Evolutionary conservation across 208 protist species (phyloP).

Genomic region (Wallacemonas sp.): DNA sequence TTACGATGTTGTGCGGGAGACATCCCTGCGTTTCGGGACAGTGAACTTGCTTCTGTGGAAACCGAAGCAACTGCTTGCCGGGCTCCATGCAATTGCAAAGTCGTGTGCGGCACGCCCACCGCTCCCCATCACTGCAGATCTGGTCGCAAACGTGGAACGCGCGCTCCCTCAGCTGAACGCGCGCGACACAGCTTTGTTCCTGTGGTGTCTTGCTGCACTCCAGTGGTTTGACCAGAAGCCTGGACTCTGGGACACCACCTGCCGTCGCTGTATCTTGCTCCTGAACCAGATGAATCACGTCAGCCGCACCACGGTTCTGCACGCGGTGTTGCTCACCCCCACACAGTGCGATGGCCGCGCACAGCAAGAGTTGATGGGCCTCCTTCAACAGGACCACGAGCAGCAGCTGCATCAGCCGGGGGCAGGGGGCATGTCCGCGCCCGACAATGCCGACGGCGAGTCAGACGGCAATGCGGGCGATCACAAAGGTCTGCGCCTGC

Average conservation of each 20-base stretch:
- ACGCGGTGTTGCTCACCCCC: conserved; percentile 48
- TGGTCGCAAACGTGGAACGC: conserved; percentile 41
- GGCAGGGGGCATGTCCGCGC: too few species aligned
- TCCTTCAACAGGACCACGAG: conserved; percentile 1
- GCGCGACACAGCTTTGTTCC: conserved; percentile 39
- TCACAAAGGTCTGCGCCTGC: conserved; percentile 2
- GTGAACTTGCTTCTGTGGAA: conserved; percentile 44
- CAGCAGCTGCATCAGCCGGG: neutral
- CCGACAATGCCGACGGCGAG: neutral
- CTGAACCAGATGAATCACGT: conserved; percentile 36
- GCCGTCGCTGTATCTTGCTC: conserved; percentile 43
- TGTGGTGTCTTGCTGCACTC: conserved; percentile 73
- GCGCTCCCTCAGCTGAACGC: conserved; percentile 48
- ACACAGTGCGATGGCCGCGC: conserved; percentile 23
- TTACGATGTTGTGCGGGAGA: conserved; percentile 23
- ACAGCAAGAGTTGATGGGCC: conserved; percentile 33
- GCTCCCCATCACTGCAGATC: conserved; percentile 34
- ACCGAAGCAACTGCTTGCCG: conserved; percentile 42
- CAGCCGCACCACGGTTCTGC: conserved; percentile 44
- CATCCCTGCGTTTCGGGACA: conserved; percentile 38
- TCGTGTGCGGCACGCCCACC: conserved; percentile 23
- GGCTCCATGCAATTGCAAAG: conserved; percentile 61
- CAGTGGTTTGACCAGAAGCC: conserved; percentile 16
- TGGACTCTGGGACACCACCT: conserved; percentile 55
- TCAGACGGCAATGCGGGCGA: neutral